Evolutionary conservation across 2,329 filamentous ascomycete genomes (phyloP), one percentile per base, ranked within the genome.

Genomic region (Pseudogymnoascus sp.): DNA sequence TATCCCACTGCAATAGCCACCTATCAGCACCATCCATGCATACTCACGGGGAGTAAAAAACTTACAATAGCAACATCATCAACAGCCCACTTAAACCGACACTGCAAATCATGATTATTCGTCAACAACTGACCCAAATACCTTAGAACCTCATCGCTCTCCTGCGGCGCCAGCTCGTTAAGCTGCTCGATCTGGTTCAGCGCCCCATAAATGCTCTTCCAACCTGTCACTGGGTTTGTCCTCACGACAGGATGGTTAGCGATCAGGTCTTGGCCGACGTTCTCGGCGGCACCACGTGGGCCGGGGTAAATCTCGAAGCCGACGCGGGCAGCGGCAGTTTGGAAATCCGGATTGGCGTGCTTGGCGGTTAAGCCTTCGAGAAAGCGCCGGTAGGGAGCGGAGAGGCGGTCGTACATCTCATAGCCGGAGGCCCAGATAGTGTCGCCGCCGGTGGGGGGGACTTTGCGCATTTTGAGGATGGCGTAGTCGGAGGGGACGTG

Each of bases 191-290:
- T 70, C 61, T 75, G 76, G 21, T 73, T 71, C 0, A 79, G 79
- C 11, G 80, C 72, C 3, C 73, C 76, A 63, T 56, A 84, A 11
- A 85, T 74, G 63, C 77, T 80, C 73, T 85, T 85, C 84, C 84
- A 86, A 0, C 84, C 84, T 0, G 84, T 86, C 0, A 86, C 83
- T 0, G 84, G 84, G 66, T 87, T 86, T 1, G 84, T 86, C 14
- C 84, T 78, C 5, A 86, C 76, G 0, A 85, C 77, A 0, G 83
- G 83, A 66, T 86, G 83, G 0, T 78, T 72, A 0, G 83, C 78
- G 18, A 73, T 74, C 14, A 86, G 71, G 1, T 79, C 74, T 1
- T 69, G 70, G 6, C 84, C 84, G 2, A 81, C 72, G 68, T 86
- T 86, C 66, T 80, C 77, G 0, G 83, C 82, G 0, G 79, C 74